These are phyloP conservation scores for Candolleomyces eurysporus DNA, from an alignment of 768 basidiomycete species.

Conservation along the genomic window DNA sequence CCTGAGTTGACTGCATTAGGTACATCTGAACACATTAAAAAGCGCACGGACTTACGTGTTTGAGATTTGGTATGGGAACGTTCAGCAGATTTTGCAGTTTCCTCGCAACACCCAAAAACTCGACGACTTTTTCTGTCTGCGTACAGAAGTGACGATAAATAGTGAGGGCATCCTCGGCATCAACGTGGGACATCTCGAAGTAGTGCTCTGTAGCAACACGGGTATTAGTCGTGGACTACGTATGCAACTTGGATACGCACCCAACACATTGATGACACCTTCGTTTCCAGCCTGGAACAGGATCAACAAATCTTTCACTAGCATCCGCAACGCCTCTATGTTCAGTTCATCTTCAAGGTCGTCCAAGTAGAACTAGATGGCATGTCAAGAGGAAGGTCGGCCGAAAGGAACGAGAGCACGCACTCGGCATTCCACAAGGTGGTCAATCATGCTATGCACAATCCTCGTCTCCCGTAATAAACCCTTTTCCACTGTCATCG, in stretches of 20 bases:
- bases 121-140: slow-evolving; percentile 90
- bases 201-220: slow-evolving; percentile 71
- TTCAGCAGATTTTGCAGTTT: slow-evolving; percentile 92
- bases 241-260: slow-evolving; percentile 34
- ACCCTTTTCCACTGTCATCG: slow-evolving; percentile 96
- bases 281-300: slow-evolving; percentile 97
- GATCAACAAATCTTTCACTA: slow-evolving; percentile 94
- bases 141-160: slow-evolving; percentile 95
- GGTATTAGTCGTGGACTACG: slow-evolving; percentile 18
- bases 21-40: too few species aligned
- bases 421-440: slow-evolving; percentile 85
- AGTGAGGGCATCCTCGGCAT: slow-evolving; percentile 78
- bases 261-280: slow-evolving; percentile 82
- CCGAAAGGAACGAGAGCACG: slow-evolving; percentile 27
- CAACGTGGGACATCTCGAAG: slow-evolving; percentile 96
- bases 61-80: slow-evolving; percentile 90
- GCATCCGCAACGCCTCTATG: slow-evolving; percentile 84
- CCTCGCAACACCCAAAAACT: slow-evolving; percentile 88
- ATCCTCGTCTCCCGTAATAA: slow-evolving; percentile 87
- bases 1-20: slow-evolving; percentile 44
- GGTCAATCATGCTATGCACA: slow-evolving; percentile 88
- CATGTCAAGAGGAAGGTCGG: not conserved
- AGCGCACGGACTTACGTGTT: slow-evolving; percentile 58
- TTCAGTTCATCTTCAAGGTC: slow-evolving; percentile 91
- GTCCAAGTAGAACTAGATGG: slow-evolving; percentile 87